A percentile compares a stretch with the other conserved stretches of the same genome.
Conservation (phyloP, 768 basidiomycete species). For the Mycena crocata region DNA sequence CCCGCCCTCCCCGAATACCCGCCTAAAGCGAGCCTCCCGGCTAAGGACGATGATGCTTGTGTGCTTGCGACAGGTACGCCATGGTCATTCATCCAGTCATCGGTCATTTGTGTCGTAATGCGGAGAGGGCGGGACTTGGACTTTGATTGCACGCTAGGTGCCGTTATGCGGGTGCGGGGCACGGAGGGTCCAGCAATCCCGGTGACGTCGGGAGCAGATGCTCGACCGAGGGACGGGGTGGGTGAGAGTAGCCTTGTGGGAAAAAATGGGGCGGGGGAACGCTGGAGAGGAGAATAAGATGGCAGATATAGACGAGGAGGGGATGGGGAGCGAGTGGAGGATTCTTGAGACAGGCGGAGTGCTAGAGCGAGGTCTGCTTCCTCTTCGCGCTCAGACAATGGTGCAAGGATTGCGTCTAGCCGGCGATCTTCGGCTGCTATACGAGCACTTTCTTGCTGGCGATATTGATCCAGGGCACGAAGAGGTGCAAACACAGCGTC, state of each 20-base stretch:
- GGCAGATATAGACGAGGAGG: no score
- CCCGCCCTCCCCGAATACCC: conserved; percentile 1
- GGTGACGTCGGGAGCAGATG: neutral
- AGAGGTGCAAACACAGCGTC: no score
- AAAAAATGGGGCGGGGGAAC: neutral
- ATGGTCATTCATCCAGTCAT: neutral
- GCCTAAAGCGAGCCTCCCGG: conserved; percentile 1
- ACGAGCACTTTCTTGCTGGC: neutral
- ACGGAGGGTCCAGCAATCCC: no score
- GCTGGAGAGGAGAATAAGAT: neutral
- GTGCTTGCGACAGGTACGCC: neutral
- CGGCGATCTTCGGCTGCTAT: no score
- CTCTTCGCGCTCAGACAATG: neutral
- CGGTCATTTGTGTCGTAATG: conserved; percentile 3
- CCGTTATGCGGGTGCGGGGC: neutral
- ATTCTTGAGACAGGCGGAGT: neutral
- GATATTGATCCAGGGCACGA: no score
- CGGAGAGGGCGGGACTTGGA: neutral
- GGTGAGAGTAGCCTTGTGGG: neutral
- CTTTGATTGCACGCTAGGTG: neutral
- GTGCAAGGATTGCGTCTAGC: no score
- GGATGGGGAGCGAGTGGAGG: neutral
- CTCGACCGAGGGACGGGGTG: no score
- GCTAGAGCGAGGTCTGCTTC: neutral
- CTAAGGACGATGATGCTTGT: neutral